A percentile compares a stretch with the other conserved stretches of the same genome.
These are phyloP conservation scores for Solanum hybrid DNA, from an alignment of 305 asterid genomes.

Conservation along the genomic window DNA sequence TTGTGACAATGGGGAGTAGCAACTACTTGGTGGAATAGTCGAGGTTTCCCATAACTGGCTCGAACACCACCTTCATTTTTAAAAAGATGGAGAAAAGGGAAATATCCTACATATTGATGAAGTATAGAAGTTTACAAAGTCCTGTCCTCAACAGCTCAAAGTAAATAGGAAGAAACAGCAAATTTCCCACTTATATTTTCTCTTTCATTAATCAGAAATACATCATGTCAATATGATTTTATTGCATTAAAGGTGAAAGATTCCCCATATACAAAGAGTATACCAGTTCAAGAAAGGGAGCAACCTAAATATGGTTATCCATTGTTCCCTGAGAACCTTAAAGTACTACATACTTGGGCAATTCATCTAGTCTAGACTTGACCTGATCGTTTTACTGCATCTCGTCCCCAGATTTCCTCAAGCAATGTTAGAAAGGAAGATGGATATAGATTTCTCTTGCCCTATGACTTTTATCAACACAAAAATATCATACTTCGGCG, in stretches of 20 bases:
- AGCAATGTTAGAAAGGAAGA: neutral
- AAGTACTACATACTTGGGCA: neutral
- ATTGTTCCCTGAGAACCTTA: neutral
- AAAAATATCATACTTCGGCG: neutral
- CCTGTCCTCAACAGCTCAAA: neutral
- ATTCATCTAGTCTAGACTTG: neutral
- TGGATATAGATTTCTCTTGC: neutral
- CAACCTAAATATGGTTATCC: neutral
- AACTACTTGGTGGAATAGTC: neutral
- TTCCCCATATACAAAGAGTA: neutral
- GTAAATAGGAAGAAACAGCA: neutral
- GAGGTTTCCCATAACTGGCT: neutral
- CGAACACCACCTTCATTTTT: neutral
- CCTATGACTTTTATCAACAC: neutral
- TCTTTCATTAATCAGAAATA: neutral
- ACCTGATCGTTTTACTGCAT: neutral
- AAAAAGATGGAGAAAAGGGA: neutral
- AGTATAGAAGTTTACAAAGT: neutral
- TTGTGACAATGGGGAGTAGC: neutral
- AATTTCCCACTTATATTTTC: neutral
- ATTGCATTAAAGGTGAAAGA: neutral
- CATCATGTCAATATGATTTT: neutral
- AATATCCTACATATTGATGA: neutral
- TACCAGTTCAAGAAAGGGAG: neutral
- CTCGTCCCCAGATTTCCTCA: neutral